Percentiles rank a stretch among this genome's conserved stretches.
Conservation (phyloP, 805 yeast species). For the Suhomyces sp. region DNA sequence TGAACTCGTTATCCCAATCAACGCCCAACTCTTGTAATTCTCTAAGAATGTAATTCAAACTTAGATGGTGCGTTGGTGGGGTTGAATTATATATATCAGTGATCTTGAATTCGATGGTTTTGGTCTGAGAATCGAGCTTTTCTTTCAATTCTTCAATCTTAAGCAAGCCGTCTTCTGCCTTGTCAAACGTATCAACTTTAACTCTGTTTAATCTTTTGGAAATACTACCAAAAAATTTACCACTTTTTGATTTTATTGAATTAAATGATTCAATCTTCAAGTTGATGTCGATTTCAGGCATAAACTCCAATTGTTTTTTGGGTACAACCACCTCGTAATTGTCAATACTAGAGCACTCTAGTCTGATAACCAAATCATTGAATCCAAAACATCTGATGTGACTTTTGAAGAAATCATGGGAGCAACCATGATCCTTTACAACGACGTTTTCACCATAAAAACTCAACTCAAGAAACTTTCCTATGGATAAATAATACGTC, state of each 20-base stretch:
- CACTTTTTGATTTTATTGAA: slow-evolving; percentile 51
- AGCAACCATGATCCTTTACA: slow-evolving; percentile 52
- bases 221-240: slow-evolving; percentile 70
- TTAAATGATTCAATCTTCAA: slow-evolving; percentile 63
- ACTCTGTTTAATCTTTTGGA: slow-evolving; percentile 67
- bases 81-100: slow-evolving; percentile 53
- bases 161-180: slow-evolving; percentile 62
- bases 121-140: slow-evolving; percentile 51
- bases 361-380: slow-evolving; percentile 70
- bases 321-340: slow-evolving; percentile 81
- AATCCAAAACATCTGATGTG: slow-evolving; percentile 83
- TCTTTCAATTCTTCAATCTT: slow-evolving; percentile 57
- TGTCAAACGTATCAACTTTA: slow-evolving; percentile 70
- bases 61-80: slow-evolving; percentile 61
- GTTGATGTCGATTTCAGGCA: slow-evolving; percentile 64
- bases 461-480: slow-evolving; percentile 82
- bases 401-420: slow-evolving; percentile 76
- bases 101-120: slow-evolving; percentile 42
- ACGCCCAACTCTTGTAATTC: slow-evolving; percentile 78
- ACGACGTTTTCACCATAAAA: slow-evolving; percentile 57
- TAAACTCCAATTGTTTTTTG: slow-evolving; percentile 64
- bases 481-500: slow-evolving; percentile 89
- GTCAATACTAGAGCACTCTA: slow-evolving; percentile 75
- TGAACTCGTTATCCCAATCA: slow-evolving; percentile 81
- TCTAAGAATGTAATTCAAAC: slow-evolving; percentile 66